Evolutionary conservation across 225 moss, liverwort and hornwort species (phyloP).

Genomic region (Takakia lepidozioides): DNA sequence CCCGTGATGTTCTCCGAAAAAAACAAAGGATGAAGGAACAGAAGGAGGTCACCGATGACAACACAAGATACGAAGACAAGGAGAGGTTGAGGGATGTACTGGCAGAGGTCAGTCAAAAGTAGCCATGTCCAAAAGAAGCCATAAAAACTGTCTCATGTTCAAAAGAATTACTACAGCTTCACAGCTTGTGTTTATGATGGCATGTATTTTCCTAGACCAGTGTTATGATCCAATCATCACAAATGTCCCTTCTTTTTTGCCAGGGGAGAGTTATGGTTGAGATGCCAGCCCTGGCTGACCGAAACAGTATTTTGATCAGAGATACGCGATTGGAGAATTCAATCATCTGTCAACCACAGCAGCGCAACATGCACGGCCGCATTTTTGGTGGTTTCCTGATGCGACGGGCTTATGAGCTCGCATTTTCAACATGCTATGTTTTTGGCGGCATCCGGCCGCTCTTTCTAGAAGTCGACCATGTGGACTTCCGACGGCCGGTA

Average conservation of each 20-base stretch:
- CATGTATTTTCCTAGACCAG: no score
- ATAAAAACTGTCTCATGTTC: no score
- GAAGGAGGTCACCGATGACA: constrained; percentile 25
- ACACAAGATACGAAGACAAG: constrained; percentile 36
- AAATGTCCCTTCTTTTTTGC: no score
- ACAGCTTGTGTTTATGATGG: no score
- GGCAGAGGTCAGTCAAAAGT: constrained; percentile 33
- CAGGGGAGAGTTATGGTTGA: constrained; percentile 75
- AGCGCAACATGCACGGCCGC: constrained; percentile 94
- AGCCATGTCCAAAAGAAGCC: no score
- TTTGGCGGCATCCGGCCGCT: constrained; percentile 68
- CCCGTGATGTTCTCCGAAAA: constrained; percentile 59
- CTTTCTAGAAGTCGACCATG: constrained; percentile 86
- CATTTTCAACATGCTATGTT: constrained; percentile 91
- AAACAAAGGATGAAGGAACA: constrained; percentile 16
- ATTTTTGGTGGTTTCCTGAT: constrained; percentile 96
- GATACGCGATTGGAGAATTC: constrained; percentile 85
- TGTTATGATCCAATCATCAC: no score
- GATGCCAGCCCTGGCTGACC: constrained; percentile 90
- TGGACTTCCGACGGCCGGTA: constrained; percentile 89
- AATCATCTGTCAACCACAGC: constrained; percentile 92
- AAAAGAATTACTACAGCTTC: no score
- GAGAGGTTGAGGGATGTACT: constrained; percentile 55
- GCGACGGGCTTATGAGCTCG: constrained; percentile 86
- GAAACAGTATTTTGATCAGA: constrained; percentile 57